These are phyloP conservation scores for Globisporangium canariense DNA, from an alignment of 352 stramenopile genomes.

Conservation along the genomic window DNA sequence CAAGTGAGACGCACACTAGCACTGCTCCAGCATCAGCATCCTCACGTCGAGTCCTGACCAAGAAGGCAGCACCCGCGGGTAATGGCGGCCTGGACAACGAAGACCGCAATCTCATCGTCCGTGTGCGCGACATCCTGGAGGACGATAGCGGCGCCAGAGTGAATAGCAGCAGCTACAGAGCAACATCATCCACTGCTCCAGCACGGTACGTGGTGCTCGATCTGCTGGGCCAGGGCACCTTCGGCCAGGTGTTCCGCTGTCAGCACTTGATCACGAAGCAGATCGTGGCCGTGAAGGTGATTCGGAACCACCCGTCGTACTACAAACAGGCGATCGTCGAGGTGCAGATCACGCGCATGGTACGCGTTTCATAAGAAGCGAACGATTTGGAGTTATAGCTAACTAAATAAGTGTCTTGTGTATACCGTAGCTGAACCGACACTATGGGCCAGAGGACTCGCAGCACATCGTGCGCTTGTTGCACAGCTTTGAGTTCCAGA, in stretches of 20 bases:
- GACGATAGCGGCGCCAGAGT: neutral
- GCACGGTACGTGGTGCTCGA: slow-evolving; percentile 87
- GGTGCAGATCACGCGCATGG: slow-evolving; percentile 88
- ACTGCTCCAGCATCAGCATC: neutral
- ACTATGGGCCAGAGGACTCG: slow-evolving; percentile 24
- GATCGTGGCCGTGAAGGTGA: slow-evolving; percentile 95
- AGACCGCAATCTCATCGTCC: slow-evolving; percentile 50
- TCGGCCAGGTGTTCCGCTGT: slow-evolving; percentile 53
- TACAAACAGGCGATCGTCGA: slow-evolving; percentile 92
- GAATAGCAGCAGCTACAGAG: neutral
- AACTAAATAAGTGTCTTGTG: neutral
- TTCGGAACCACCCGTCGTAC: slow-evolving; percentile 94
- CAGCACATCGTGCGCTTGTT: slow-evolving; percentile 85
- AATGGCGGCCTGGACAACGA: slow-evolving; percentile 48
- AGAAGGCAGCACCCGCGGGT: slow-evolving; percentile 30
- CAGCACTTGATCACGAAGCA: slow-evolving; percentile 48
- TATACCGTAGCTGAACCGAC: slow-evolving; percentile 27
- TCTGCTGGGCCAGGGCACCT: slow-evolving; percentile 89
- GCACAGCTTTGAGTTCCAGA: slow-evolving; percentile 88
- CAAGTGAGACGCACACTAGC: neutral
- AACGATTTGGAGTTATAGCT: slow-evolving; percentile 25
- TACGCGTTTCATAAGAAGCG: slow-evolving; percentile 58
- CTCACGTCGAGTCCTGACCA: slow-evolving; percentile 32
- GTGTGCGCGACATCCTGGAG: slow-evolving; percentile 35
- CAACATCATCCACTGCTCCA: slow-evolving; percentile 7